Evolutionary conservation across 192 early-diverging fungal genomes (phyloP), one percentile per base, ranked within the genome.

Genomic region (Anaeromyces robustus): DNA sequence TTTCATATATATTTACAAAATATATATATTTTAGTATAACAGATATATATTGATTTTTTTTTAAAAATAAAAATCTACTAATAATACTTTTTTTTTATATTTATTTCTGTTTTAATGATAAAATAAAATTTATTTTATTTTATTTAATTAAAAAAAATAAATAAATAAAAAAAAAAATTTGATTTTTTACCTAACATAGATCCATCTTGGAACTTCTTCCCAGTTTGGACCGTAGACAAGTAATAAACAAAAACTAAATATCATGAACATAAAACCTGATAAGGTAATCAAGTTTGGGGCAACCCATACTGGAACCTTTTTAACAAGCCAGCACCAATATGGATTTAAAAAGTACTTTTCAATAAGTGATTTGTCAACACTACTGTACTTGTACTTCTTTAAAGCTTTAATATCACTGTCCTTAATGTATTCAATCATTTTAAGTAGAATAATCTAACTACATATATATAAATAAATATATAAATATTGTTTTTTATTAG

Each of bases 281-380:
- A 95, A 85, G 32, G 94, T 95, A 80, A 95, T 95, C 41, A 95
- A 88, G 81, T 95, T 95, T 77, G 94, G 94, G 93, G 96, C 96
- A 90, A 97, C 91, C 95, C 95, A 97, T 83, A 93, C 86, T 26
- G 96, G 96, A 84, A 97, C 95, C 77, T 95, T 84, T 17, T 91
- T 92, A 31, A 96, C 92, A 26, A 92, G 91, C 90, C 92, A 94
- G 83, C 94, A 94, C 96, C 96, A 97, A 85, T 96, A 97, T 82
- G 92, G 95, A 30, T 85, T 87, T 30, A 96, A 87, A 30, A 97
- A 86, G 83, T 96, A 95, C 79, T 93, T 90, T 34, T 94, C 91
- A 30, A 95, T 84, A 43, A 91, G 92, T 22, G 94, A 96, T 89
- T 95, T 92, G 86, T 96, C 95, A 31, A 94, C 88, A 19, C 92